Conservation (phyloP, 2,329 filamentous ascomycete species). For the Cladosporium sp. region DNA sequence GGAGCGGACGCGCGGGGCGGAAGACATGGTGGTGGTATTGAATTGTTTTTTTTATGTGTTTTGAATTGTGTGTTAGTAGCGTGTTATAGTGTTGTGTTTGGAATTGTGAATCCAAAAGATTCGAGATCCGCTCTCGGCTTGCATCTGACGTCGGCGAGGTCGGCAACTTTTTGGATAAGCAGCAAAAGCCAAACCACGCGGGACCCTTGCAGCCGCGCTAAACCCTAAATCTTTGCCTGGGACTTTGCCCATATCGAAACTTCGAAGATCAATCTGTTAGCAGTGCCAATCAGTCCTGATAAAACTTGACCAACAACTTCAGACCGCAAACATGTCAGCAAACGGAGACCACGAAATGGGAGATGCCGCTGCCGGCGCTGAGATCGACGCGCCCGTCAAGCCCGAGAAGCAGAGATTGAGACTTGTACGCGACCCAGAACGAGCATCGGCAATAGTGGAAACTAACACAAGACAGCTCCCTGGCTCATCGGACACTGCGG, state of each 20-base stretch:
- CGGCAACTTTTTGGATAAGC: conserved; percentile 15
- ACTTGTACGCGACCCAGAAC: conserved; percentile 39
- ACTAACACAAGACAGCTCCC: conserved; percentile 61
- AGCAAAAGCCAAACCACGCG: conserved; percentile 10
- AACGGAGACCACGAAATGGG: conserved; percentile 38
- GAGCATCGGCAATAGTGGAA: neutral
- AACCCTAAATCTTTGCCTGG: conserved; percentile 24
- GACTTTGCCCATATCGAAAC: conserved; percentile 17
- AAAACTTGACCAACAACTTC: neutral
- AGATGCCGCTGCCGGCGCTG: conserved; percentile 38
- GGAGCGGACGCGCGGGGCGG: conserved; percentile 56
- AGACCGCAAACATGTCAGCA: conserved; percentile 8
- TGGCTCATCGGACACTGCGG: conserved; percentile 79
- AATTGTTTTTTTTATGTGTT: conserved; percentile 3
- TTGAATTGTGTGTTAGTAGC: neutral
- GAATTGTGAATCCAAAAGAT: neutral
- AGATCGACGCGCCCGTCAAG: conserved; percentile 16
- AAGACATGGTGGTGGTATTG: conserved; percentile 26
- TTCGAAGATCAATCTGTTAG: neutral
- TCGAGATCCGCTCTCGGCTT: neutral
- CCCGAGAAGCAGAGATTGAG: conserved; percentile 44
- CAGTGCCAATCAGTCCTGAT: neutral
- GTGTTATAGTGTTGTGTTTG: neutral
- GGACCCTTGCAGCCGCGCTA: conserved; percentile 19
- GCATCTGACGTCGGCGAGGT: conserved; percentile 7